phyloP scores from a whole-genome alignment of 352 stramenopile genomes.

The Phytopythium helicoides region DNA sequence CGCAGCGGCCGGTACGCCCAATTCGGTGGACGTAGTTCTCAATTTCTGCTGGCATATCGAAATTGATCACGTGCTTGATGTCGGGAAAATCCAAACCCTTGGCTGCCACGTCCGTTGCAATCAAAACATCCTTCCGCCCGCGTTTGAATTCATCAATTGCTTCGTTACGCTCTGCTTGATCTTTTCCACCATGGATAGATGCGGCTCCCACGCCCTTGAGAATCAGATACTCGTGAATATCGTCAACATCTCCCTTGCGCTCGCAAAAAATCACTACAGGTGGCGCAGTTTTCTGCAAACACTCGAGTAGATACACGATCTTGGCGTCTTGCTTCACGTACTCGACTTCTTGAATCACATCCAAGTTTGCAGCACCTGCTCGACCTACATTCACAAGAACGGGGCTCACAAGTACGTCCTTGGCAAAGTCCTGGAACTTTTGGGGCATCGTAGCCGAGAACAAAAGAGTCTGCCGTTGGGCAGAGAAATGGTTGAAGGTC shows the following conservation, averaged over 20 bases:
- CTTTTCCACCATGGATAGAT: slow-evolving; percentile 98
- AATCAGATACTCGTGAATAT: slow-evolving; percentile 99
- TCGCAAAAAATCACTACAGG: slow-evolving; percentile 99
- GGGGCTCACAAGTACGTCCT: slow-evolving; percentile 93
- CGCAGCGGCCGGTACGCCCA: slow-evolving; percentile 96
- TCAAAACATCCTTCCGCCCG: slow-evolving; percentile 95
- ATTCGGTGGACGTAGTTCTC: slow-evolving; percentile 99
- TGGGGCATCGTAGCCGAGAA: slow-evolving; percentile 99
- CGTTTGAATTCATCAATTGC: slow-evolving; percentile 95
- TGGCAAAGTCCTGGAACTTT: slow-evolving; percentile 99
- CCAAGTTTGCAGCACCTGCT: slow-evolving; percentile 96
- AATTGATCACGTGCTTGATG: slow-evolving; percentile 99
- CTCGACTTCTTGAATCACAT: slow-evolving; percentile 99
- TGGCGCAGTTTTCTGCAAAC: slow-evolving; percentile 98
- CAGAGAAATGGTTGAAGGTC: slow-evolving; percentile 98
- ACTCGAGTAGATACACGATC: slow-evolving; percentile 98
- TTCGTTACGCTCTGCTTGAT: slow-evolving; percentile 97
- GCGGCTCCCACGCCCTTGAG: slow-evolving; percentile 95
- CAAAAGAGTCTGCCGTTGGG: slow-evolving; percentile 97
- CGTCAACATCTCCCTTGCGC: slow-evolving; percentile 96
- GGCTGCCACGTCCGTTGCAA: slow-evolving; percentile 97
- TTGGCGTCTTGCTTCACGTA: slow-evolving; percentile 99
- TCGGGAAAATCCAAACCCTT: slow-evolving; percentile 99
- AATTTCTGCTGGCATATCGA: slow-evolving; percentile 99
- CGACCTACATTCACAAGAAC: slow-evolving; percentile 99